Evolutionary conservation across 2,329 filamentous ascomycete genomes (phyloP).

Genomic region (Epicoccum sorghinum): DNA sequence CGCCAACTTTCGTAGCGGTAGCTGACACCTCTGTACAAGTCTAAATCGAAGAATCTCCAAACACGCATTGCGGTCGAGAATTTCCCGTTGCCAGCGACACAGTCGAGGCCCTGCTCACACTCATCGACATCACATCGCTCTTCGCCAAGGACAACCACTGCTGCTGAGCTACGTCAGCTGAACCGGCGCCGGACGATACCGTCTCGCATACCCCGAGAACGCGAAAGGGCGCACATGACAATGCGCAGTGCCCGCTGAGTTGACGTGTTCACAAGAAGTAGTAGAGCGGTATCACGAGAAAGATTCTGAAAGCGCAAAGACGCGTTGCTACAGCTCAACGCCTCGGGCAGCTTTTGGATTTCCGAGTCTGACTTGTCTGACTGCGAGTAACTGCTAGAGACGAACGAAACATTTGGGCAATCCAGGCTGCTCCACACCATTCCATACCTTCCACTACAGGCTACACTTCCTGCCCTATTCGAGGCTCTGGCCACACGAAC

Average conservation of each 20-base stretch:
- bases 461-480: too few relatives aligned
- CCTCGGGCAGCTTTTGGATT: constrained; percentile 9
- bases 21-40: constrained; percentile 5
- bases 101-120: background rate
- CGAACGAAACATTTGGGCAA: constrained; percentile 33
- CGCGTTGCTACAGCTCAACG: constrained; percentile 5
- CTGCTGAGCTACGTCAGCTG: background rate
- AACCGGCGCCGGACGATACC: background rate
- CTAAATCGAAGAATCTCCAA: background rate
- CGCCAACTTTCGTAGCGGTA: background rate
- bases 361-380: constrained; percentile 12
- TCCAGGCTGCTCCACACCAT: constrained; percentile 29
- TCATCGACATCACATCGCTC: background rate
- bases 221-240: background rate
- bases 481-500: background rate
- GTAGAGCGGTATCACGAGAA: background rate
- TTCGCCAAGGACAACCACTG: background rate
- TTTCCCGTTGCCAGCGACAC: background rate
- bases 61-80: too few relatives aligned
- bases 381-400: constrained; percentile 34
- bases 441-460: too few relatives aligned
- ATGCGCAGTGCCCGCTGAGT: background rate
- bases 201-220: background rate
- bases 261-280: too few relatives aligned
- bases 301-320: constrained; percentile 8